Percentiles rank a stretch among this genome's conserved stretches.
These are phyloP conservation scores for Fusarium nodosum DNA, from an alignment of 2,329 filamentous ascomycete genomes.

Conservation along the genomic window DNA sequence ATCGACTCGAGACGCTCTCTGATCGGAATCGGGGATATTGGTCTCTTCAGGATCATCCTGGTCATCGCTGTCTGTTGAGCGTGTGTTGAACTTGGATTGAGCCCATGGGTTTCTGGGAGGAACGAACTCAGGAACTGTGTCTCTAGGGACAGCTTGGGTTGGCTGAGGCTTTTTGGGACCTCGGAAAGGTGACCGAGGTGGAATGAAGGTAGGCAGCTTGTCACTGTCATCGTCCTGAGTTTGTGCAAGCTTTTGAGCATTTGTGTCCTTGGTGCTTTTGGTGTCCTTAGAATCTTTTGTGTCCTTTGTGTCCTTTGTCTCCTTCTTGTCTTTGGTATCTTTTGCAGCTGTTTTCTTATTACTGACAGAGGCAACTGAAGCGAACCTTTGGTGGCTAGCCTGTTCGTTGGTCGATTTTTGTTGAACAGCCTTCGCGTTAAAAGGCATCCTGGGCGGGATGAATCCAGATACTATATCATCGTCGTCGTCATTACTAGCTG, in stretches of 20 bases:
- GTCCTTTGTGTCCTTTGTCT: neutral
- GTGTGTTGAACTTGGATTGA: slow-evolving; percentile 22
- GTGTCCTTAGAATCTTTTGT: neutral
- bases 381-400: slow-evolving; percentile 2
- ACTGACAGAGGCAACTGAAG: slow-evolving; percentile 19
- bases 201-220: slow-evolving; percentile 26
- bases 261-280: neutral
- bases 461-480: slow-evolving; percentile 28
- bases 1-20: slow-evolving; percentile 6
- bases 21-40: slow-evolving; percentile 8
- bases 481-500: slow-evolving; percentile 1
- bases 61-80: slow-evolving; percentile 5
- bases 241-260: slow-evolving; percentile 1
- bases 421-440: slow-evolving; percentile 25
- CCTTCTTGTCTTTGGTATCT: neutral
- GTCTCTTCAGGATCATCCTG: slow-evolving; percentile 14
- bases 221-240: neutral
- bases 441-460: slow-evolving; percentile 39
- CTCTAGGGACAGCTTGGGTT: slow-evolving; percentile 17
- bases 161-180: slow-evolving; percentile 16
- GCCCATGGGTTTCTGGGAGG: slow-evolving; percentile 28
- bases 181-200: slow-evolving; percentile 33
- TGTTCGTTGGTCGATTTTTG: slow-evolving; percentile 12
- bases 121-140: slow-evolving; percentile 21
- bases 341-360: slow-evolving; percentile 27